Conservation (phyloP, 2,329 filamentous ascomycete species). For the Dactylellina cionopaga region DNA sequence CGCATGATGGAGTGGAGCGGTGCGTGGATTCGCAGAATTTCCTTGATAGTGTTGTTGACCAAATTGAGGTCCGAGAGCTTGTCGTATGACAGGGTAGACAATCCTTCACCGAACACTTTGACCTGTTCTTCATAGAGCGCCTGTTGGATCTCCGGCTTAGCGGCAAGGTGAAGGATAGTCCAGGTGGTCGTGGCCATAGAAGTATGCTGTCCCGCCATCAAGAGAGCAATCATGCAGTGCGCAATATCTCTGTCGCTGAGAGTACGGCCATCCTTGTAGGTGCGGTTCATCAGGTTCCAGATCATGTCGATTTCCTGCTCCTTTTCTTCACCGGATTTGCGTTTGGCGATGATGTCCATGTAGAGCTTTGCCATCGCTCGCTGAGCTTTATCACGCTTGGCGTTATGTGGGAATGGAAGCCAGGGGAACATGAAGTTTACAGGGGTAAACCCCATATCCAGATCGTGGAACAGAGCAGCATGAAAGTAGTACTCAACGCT, state of each 20-base stretch:
- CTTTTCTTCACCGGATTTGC: conserved; percentile 62
- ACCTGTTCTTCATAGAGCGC: conserved; percentile 76
- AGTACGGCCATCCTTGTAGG: too few relatives aligned
- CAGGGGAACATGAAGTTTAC: conserved; percentile 85
- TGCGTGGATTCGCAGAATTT: conserved; percentile 74
- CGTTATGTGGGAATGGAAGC: conserved; percentile 79
- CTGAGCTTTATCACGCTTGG: conserved; percentile 75
- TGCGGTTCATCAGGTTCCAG: too few relatives aligned
- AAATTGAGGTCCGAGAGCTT: conserved; percentile 70
- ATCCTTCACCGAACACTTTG: conserved; percentile 66
- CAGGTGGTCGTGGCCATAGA: conserved; percentile 79
- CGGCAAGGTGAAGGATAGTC: conserved; percentile 78
- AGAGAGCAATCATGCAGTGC: too few relatives aligned
- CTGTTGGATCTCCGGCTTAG: conserved; percentile 73
- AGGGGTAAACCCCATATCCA: conserved; percentile 80
- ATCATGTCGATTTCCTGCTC: conserved; percentile 72
- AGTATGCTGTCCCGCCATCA: too few relatives aligned
- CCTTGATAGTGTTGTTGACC: too few relatives aligned
- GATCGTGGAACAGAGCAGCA: conserved; percentile 79
- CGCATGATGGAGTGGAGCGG: conserved; percentile 79
- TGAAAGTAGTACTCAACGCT: conserved; percentile 76
- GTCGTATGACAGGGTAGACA: conserved; percentile 70
- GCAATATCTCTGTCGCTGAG: too few relatives aligned
- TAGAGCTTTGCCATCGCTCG: conserved; percentile 76
- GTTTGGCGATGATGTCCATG: conserved; percentile 74